Percentiles rank a stretch among this genome's conserved stretches.
phyloP scores from a whole-genome alignment of 495 filamentous ascomycete species.

The Hyaloscypha bicolor region DNA sequence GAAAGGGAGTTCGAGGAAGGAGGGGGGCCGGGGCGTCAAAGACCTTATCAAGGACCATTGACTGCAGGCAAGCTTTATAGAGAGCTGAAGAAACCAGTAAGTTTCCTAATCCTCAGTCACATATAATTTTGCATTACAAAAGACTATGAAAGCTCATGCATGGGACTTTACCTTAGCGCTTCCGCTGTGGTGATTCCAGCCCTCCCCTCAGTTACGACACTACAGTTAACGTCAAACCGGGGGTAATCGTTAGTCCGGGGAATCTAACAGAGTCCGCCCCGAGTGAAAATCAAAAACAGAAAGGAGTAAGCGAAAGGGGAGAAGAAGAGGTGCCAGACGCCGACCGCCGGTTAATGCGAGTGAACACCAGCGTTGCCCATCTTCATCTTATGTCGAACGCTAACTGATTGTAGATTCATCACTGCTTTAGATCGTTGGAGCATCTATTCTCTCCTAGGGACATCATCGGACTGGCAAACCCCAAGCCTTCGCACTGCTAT shows the following conservation, averaged over 20 bases:
- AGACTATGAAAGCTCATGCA: too few relatives aligned
- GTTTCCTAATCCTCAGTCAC: not conserved
- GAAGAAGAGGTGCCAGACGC: not conserved
- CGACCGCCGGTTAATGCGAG: slow-evolving; percentile 3
- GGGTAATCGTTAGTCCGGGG: too few relatives aligned
- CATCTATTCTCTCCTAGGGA: slow-evolving; percentile 11
- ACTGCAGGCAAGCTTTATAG: slow-evolving; percentile 2
- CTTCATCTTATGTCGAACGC: not conserved
- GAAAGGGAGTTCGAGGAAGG: not conserved
- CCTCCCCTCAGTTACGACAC: too few relatives aligned
- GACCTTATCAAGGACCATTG: slow-evolving; percentile 4
- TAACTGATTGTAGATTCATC: slow-evolving; percentile 8
- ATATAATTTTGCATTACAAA: too few relatives aligned
- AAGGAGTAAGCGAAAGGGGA: too few relatives aligned
- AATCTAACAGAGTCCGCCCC: too few relatives aligned
- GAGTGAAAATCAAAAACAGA: too few relatives aligned
- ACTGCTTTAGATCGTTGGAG: slow-evolving; percentile 17
- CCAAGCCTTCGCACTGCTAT: slow-evolving; percentile 8
- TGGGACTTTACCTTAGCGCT: too few relatives aligned
- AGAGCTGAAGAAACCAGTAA: slow-evolving; percentile 7
- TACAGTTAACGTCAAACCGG: too few relatives aligned
- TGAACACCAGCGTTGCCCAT: not conserved
- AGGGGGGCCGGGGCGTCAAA: not conserved
- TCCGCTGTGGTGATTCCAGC: too few relatives aligned
- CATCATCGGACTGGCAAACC: slow-evolving; percentile 8